phyloP scores from a whole-genome alignment of 2,329 filamentous ascomycete species.

The Sclerotinia glacialis region DNA sequence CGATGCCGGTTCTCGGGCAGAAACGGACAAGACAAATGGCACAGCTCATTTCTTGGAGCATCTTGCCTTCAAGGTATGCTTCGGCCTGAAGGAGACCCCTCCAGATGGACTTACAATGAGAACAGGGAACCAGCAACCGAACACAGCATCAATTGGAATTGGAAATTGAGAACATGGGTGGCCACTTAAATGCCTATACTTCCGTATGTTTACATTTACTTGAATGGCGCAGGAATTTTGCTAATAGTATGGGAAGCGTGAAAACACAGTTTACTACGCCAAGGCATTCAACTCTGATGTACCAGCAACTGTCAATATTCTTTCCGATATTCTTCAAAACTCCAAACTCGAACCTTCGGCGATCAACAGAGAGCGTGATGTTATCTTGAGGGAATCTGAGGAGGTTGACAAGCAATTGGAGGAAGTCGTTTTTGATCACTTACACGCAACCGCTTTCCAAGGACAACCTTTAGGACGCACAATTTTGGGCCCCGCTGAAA shows the following conservation, averaged over 20 bases:
- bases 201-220: constrained; percentile 64
- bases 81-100: constrained; percentile 27
- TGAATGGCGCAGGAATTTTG: constrained; percentile 21
- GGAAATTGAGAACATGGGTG: constrained; percentile 99
- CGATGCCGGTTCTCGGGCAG: constrained; percentile 94
- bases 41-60: constrained; percentile 99
- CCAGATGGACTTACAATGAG: constrained; percentile 29
- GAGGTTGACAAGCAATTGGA: constrained; percentile 99
- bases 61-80: constrained; percentile 92
- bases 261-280: constrained; percentile 99
- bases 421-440: constrained; percentile 98
- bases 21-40: constrained; percentile 98
- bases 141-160: constrained; percentile 97
- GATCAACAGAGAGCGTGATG: constrained; percentile 96
- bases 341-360: constrained; percentile 92
- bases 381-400: constrained; percentile 97
- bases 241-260: constrained; percentile 58
- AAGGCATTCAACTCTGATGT: constrained; percentile 99
- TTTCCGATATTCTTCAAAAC: constrained; percentile 98
- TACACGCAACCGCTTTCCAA: constrained; percentile 98
- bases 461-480: constrained; percentile 94
- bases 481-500: constrained; percentile 95
- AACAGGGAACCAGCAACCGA: constrained; percentile 84
- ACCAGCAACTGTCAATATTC: constrained; percentile 93
- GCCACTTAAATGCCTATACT: constrained; percentile 98